phyloP scores from a whole-genome alignment of 371 early-diverging fungal genomes.

The Zychaea mexicana region DNA sequence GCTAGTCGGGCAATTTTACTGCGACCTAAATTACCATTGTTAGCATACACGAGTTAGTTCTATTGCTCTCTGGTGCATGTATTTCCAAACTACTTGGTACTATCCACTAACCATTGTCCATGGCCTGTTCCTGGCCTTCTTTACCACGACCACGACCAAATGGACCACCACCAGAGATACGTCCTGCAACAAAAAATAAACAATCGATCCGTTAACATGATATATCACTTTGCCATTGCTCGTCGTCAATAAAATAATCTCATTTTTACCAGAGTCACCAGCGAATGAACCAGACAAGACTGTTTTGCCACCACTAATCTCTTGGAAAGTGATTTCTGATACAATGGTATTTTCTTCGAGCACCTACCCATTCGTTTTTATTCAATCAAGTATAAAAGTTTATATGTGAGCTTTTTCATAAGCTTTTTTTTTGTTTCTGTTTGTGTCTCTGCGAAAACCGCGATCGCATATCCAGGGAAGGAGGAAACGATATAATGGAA shows the following conservation, averaged over 20 bases:
- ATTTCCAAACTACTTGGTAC: not conserved
- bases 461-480: not conserved
- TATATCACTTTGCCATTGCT: too few relatives aligned
- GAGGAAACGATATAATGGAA: not conserved
- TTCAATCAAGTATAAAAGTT: too few relatives aligned
- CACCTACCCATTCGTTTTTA: conserved; percentile 59
- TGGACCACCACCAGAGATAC: conserved; percentile 57
- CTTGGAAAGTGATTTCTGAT: conserved; percentile 92
- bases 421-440: too few relatives aligned
- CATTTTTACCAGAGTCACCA: conserved; percentile 44
- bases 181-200: too few relatives aligned
- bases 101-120: conserved; percentile 54
- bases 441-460: too few relatives aligned
- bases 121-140: conserved; percentile 71
- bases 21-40: conserved; percentile 41
- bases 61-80: not conserved
- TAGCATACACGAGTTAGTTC: not conserved
- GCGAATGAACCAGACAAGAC: conserved; percentile 81
- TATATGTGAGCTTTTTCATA: too few relatives aligned
- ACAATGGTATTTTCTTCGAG: conserved; percentile 96
- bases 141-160: conserved; percentile 57
- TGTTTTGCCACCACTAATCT: conserved; percentile 84
- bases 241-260: not conserved
- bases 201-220: too few relatives aligned
- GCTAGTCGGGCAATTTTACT: conserved; percentile 69